phyloP scores from a whole-genome alignment of 2,329 filamentous ascomycete genomes.

The Cercospora sp. region DNA sequence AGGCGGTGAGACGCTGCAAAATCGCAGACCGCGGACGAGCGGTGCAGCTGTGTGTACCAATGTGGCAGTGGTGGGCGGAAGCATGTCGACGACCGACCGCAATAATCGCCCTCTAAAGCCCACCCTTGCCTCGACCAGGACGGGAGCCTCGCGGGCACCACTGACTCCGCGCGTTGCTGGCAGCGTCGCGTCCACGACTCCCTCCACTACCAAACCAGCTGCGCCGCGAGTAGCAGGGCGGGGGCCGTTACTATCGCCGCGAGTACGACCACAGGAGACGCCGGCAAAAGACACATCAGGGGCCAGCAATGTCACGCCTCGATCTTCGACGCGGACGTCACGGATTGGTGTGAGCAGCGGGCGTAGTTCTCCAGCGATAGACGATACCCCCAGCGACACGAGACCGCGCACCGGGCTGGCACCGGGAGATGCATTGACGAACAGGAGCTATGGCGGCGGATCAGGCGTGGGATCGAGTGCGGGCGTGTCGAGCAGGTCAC shows the following conservation, averaged over 20 bases:
- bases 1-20: neutral
- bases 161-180: constrained; percentile 59
- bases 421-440: constrained; percentile 16
- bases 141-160: constrained; percentile 46
- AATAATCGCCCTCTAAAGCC: constrained; percentile 26
- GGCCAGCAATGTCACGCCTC: constrained; percentile 70
- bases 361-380: constrained; percentile 54
- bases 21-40: neutral
- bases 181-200: constrained; percentile 21
- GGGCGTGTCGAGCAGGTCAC: constrained; percentile 14
- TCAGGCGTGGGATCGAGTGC: constrained; percentile 19
- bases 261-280: constrained; percentile 41
- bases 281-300: constrained; percentile 61
- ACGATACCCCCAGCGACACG: constrained; percentile 24
- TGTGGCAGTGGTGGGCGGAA: neutral
- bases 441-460: constrained; percentile 24
- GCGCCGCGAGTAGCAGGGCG: constrained; percentile 35
- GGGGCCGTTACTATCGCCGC: constrained; percentile 42
- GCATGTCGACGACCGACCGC: constrained; percentile 16
- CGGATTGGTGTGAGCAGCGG: constrained; percentile 59
- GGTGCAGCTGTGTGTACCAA: neutral
- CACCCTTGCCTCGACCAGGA: constrained; percentile 23
- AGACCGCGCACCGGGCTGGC: constrained; percentile 18
- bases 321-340: constrained; percentile 71
- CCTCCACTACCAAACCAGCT: constrained; percentile 38